These are phyloP conservation scores for Seminavis robusta DNA, from an alignment of 108 stramenopile species.

Conservation along the genomic window DNA sequence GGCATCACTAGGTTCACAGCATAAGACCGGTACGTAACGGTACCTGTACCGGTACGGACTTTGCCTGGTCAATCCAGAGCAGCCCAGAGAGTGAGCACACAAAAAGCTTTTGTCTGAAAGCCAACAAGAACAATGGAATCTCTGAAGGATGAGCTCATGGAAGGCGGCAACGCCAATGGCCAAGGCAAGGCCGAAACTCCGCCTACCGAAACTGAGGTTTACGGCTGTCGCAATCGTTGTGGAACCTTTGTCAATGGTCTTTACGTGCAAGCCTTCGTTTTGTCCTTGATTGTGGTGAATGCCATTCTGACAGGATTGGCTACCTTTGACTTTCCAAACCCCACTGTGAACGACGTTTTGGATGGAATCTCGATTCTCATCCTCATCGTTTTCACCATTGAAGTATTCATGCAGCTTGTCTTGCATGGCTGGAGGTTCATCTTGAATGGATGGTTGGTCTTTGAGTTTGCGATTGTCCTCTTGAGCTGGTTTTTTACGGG, in stretches of 20 bases:
- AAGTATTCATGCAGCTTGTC: constrained; percentile 57
- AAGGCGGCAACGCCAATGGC: no score
- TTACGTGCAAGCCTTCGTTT: constrained; percentile 37
- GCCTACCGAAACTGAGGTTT: no score
- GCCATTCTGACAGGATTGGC: constrained; percentile 67
- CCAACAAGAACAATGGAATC: no score
- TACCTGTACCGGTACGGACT: no score
- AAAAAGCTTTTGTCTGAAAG: no score
- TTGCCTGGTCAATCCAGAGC: no score
- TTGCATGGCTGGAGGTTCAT: constrained; percentile 45
- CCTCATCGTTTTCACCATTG: constrained; percentile 59
- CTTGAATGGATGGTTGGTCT: constrained; percentile 59
- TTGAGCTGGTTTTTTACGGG: constrained; percentile 54
- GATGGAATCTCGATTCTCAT: constrained; percentile 36
- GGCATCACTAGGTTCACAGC: no score
- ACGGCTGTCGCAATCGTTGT: no score
- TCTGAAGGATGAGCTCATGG: no score
- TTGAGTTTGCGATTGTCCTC: constrained; percentile 65
- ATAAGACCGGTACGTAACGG: no score
- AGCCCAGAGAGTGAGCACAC: no score
- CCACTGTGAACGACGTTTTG: constrained; percentile 27
- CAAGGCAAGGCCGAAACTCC: no score
- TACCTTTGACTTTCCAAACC: constrained; percentile 66
- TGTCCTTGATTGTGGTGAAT: constrained; percentile 60
- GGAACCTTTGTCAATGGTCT: constrained; percentile 8